These are phyloP conservation scores for Cyclotella cryptica DNA, from an alignment of 108 stramenopile species.

Conservation along the genomic window DNA sequence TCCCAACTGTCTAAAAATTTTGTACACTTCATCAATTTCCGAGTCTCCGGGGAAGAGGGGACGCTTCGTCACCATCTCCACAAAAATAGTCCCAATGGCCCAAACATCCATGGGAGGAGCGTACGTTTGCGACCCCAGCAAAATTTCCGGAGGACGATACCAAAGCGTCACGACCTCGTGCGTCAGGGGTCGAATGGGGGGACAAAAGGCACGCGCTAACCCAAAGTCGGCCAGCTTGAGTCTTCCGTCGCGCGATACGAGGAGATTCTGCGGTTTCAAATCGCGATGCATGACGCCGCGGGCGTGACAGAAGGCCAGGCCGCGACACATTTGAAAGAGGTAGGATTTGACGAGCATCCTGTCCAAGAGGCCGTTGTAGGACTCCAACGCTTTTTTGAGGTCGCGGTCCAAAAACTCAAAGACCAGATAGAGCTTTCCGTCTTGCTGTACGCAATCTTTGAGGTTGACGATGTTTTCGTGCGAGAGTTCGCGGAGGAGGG, in stretches of 20 bases:
- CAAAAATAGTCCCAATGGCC: slow-evolving; percentile 97
- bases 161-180: slow-evolving; percentile 99
- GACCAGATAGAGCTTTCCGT: slow-evolving; percentile 95
- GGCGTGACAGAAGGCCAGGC: slow-evolving; percentile 96
- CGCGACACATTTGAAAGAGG: slow-evolving; percentile 86
- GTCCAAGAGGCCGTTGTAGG: slow-evolving; percentile 75
- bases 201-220: slow-evolving; percentile 95
- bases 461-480: slow-evolving; percentile 96
- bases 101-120: slow-evolving; percentile 96
- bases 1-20: slow-evolving; percentile 96
- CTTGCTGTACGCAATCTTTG: slow-evolving; percentile 86
- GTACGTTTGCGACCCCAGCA: slow-evolving; percentile 92
- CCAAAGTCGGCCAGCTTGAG: slow-evolving; percentile 99
- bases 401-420: slow-evolving; percentile 98
- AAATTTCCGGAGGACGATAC: slow-evolving; percentile 98
- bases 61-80: slow-evolving; percentile 96
- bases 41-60: slow-evolving; percentile 98
- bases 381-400: slow-evolving; percentile 97
- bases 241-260: slow-evolving; percentile 91
- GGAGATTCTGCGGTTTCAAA: slow-evolving; percentile 99
- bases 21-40: slow-evolving; percentile 98
- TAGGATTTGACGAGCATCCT: slow-evolving; percentile 86
- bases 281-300: slow-evolving; percentile 98
- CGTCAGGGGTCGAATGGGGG: slow-evolving; percentile 90
- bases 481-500: slow-evolving; percentile 91